A percentile compares a stretch with the other conserved stretches of the same genome.
These are phyloP conservation scores for Colletotrichum plurivorum DNA, from an alignment of 2,329 filamentous ascomycete species.

Conservation along the genomic window DNA sequence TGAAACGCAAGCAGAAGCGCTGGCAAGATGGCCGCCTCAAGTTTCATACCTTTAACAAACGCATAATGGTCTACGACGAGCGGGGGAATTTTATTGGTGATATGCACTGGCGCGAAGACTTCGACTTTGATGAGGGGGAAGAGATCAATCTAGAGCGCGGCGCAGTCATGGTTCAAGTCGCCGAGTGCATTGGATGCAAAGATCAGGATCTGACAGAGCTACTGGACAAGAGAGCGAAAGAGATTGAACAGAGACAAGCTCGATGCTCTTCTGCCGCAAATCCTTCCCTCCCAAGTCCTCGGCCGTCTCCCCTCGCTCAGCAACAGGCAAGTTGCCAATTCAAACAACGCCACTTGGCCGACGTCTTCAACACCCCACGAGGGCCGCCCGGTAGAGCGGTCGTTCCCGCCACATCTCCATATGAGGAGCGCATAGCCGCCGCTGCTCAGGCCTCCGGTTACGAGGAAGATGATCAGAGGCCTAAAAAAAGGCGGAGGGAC, in stretches of 20 bases:
- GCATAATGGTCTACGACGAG: slow-evolving; percentile 91
- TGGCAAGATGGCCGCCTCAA: slow-evolving; percentile 94
- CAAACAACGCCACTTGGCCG: slow-evolving; percentile 55
- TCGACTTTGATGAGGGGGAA: slow-evolving; percentile 83
- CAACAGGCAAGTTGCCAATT: slow-evolving; percentile 44
- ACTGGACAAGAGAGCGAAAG: slow-evolving; percentile 76
- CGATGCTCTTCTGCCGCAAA: slow-evolving; percentile 45
- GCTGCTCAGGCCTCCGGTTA: slow-evolving; percentile 42
- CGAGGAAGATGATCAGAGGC: slow-evolving; percentile 45
- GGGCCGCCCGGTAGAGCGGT: slow-evolving; percentile 57
- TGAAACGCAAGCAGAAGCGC: slow-evolving; percentile 88
- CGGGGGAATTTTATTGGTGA: slow-evolving; percentile 86
- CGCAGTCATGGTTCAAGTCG: slow-evolving; percentile 83
- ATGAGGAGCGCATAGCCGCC: slow-evolving; percentile 66
- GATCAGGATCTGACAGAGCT: slow-evolving; percentile 85
- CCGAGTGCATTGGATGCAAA: slow-evolving; percentile 78
- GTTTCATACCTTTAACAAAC: slow-evolving; percentile 92
- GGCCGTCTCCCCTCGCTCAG: slow-evolving; percentile 31
- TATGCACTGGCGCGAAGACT: slow-evolving; percentile 81
- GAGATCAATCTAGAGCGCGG: slow-evolving; percentile 84
- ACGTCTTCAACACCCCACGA: slow-evolving; percentile 76
- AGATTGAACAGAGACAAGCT: slow-evolving; percentile 65
- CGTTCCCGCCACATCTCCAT: slow-evolving; percentile 73
- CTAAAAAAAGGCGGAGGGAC: slow-evolving; percentile 58
- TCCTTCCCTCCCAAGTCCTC: slow-evolving; percentile 44